These are phyloP conservation scores for Boletus subcaerulescens DNA, from an alignment of 768 basidiomycete species.

Conservation along the genomic window DNA sequence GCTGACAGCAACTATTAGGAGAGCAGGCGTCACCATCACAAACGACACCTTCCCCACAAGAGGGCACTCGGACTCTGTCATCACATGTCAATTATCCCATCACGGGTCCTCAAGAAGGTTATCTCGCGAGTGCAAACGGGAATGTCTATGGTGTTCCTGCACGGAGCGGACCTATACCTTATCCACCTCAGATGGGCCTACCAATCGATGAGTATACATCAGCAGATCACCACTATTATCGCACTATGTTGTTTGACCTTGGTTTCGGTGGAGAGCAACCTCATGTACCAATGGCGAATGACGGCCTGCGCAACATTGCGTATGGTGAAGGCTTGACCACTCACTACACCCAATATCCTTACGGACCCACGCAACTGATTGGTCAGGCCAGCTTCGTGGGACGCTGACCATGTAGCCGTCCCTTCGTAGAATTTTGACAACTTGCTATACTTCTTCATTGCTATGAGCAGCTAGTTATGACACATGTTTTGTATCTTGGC, in stretches of 20 bases:
- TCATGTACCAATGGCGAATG: conserved; percentile 17
- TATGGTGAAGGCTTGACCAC: conserved; percentile 37
- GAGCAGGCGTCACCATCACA: conserved; percentile 22
- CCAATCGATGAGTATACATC: conserved; percentile 28
- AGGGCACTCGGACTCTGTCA: conserved; percentile 6
- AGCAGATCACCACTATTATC: conserved; percentile 69
- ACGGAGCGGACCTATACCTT: conserved; percentile 15
- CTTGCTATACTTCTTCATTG: conserved; percentile 4
- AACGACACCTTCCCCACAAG: conserved; percentile 23
- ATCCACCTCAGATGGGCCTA: conserved; percentile 35
- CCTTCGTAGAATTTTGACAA: conserved; percentile 4
- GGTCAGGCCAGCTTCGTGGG: conserved; percentile 25
- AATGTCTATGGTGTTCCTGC: conserved; percentile 11
- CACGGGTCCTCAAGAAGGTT: conserved; percentile 18
- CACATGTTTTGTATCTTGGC: conserved; percentile 20
- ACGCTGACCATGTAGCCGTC: conserved; percentile 1
- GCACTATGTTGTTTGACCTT: conserved; percentile 71
- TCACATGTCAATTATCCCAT: conserved; percentile 18
- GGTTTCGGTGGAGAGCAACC: conserved; percentile 53
- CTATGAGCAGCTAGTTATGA: conserved; percentile 15
- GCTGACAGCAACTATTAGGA: conserved; percentile 18
- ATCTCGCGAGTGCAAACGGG: conserved; percentile 10
- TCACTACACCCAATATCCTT: conserved; percentile 34
- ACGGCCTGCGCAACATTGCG: conserved; percentile 22
- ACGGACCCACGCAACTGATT: conserved; percentile 25